phyloP scores from a whole-genome alignment of 1,139 yeast species.

The Candida tunisiensis region DNA sequence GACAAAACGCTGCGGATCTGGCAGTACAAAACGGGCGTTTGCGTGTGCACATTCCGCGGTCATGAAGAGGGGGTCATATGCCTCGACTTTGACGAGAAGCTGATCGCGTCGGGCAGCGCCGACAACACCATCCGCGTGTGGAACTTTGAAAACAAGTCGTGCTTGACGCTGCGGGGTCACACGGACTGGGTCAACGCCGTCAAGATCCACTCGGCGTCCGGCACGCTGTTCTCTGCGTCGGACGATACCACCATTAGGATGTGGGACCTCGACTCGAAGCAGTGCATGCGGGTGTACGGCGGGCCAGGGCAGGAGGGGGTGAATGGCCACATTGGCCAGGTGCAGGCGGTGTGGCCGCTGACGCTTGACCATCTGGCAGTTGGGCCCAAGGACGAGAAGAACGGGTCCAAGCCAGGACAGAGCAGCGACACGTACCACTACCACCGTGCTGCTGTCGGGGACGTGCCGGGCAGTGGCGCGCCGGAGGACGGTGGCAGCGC shows the following conservation, averaged over 20 bases:
- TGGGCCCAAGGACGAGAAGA: slow-evolving; percentile 12
- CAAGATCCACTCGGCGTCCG: slow-evolving; percentile 63
- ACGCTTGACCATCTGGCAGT: slow-evolving; percentile 30
- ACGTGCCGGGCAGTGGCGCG: background rate
- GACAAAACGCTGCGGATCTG: slow-evolving; percentile 88
- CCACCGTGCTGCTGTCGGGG: slow-evolving; percentile 5
- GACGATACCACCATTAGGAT: slow-evolving; percentile 86
- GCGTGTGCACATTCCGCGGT: slow-evolving; percentile 85
- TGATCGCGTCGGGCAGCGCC: slow-evolving; percentile 87
- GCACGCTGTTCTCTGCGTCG: slow-evolving; percentile 70
- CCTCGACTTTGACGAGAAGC: slow-evolving; percentile 62
- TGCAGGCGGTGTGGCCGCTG: slow-evolving; percentile 78
- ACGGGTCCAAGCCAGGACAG: no score
- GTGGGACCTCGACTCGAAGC: slow-evolving; percentile 82
- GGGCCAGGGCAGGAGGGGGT: slow-evolving; percentile 29
- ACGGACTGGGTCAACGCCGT: slow-evolving; percentile 86
- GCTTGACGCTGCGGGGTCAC: slow-evolving; percentile 87
- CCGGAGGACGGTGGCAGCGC: slow-evolving; percentile 5
- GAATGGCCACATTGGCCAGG: slow-evolving; percentile 46
- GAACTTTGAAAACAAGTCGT: slow-evolving; percentile 89
- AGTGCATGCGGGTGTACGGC: slow-evolving; percentile 64
- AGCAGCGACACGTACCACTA: slow-evolving; percentile 3
- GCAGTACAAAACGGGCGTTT: slow-evolving; percentile 90
- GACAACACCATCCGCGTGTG: slow-evolving; percentile 87
- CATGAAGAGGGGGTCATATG: slow-evolving; percentile 77